Conservation (phyloP, 2,329 filamentous ascomycete species). For the Clathrospora elynae region DNA sequence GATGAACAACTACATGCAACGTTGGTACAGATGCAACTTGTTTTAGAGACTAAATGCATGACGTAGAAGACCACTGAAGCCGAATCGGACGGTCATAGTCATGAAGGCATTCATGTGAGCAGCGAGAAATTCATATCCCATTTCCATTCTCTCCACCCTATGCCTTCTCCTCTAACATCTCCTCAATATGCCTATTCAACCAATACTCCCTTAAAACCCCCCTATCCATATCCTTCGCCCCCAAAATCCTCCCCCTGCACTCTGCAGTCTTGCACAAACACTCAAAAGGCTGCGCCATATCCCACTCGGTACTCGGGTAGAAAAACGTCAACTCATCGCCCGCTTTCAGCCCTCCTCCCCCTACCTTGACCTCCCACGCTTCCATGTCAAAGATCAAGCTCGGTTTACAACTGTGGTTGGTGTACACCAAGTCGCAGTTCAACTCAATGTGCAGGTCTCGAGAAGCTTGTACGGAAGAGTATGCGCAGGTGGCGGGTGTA, state of each 20-base stretch:
- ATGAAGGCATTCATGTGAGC: no score
- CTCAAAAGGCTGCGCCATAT: slow-evolving; percentile 72
- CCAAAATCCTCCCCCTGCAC: slow-evolving; percentile 67
- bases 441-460: slow-evolving; percentile 59
- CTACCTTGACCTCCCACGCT: slow-evolving; percentile 60
- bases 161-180: slow-evolving; percentile 37
- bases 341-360: slow-evolving; percentile 42
- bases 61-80: no score
- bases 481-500: slow-evolving; percentile 53
- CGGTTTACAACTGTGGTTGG: slow-evolving; percentile 62
- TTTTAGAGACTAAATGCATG: no score
- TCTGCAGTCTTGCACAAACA: slow-evolving; percentile 64
- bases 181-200: slow-evolving; percentile 41
- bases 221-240: slow-evolving; percentile 64
- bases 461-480: slow-evolving; percentile 59
- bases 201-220: slow-evolving; percentile 62
- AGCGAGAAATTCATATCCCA: no score
- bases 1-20: no score
- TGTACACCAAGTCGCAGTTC: slow-evolving; percentile 61
- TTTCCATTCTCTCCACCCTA: no score
- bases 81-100: no score
- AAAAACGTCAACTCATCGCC: slow-evolving; percentile 64
- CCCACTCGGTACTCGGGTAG: slow-evolving; percentile 76
- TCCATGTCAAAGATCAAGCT: slow-evolving; percentile 60
- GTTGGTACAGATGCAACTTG: no score